Evolutionary conservation across 768 basidiomycete species (phyloP).

Genomic region (Cystobasidium tubakii): DNA sequence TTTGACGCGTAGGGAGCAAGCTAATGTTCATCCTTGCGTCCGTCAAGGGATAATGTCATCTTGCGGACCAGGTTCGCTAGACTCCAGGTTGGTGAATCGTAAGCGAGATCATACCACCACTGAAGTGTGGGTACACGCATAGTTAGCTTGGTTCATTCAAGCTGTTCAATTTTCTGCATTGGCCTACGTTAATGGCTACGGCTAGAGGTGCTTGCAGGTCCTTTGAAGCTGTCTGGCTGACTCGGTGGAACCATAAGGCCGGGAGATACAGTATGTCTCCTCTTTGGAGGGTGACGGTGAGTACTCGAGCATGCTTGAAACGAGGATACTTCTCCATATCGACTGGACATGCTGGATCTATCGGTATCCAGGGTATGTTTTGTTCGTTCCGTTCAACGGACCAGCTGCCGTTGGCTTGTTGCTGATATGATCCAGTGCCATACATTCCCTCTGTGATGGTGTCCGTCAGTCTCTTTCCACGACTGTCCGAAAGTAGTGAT

Average conservation of each 20-base stretch:
- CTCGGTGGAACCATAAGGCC: slow-evolving; percentile 91
- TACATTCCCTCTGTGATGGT: slow-evolving; percentile 10
- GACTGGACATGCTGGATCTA: slow-evolving; percentile 58
- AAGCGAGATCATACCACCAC: slow-evolving; percentile 82
- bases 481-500: neutral
- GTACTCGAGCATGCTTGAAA: slow-evolving; percentile 57
- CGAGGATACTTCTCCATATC: slow-evolving; percentile 23
- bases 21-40: slow-evolving; percentile 8
- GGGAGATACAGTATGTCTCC: slow-evolving; percentile 85
- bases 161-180: neutral
- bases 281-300: slow-evolving; percentile 60
- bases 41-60: slow-evolving; percentile 34
- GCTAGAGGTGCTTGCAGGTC: slow-evolving; percentile 50
- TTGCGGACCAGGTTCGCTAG: slow-evolving; percentile 18
- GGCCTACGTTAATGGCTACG: slow-evolving; percentile 50
- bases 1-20: no score
- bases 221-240: slow-evolving; percentile 59
- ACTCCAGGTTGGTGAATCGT: slow-evolving; percentile 30
- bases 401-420: neutral
- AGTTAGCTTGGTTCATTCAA: slow-evolving; percentile 13
- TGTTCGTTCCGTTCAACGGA: neutral
- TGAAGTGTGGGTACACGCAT: slow-evolving; percentile 55
- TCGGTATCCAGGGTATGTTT: slow-evolving; percentile 73
- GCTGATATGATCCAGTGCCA: neutral
- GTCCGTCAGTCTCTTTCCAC: no score